A percentile compares a stretch with the other conserved stretches of the same genome.
Evolutionary conservation across 208 protist genomes (phyloP).

Genomic region (Herpetomonas samuelpessoai): DNA sequence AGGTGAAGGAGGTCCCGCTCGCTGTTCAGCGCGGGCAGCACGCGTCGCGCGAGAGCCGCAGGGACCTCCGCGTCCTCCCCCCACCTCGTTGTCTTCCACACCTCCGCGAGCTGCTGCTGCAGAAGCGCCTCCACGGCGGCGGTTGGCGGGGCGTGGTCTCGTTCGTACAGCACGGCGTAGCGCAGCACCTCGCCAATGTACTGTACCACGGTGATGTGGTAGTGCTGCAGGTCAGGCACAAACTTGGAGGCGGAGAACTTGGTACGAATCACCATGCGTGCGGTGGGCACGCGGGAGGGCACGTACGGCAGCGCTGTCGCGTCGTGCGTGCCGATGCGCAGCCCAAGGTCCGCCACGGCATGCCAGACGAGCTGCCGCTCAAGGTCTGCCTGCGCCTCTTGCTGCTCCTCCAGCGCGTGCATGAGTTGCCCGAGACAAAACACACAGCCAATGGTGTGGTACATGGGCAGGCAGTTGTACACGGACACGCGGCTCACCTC

Average conservation of each 20-base stretch:
- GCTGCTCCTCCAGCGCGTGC: constrained; percentile 52
- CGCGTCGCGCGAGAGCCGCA: not conserved
- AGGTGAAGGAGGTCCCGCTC: not conserved
- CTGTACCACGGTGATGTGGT: constrained; percentile 76
- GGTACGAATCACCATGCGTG: constrained; percentile 58
- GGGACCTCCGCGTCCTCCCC: not conserved
- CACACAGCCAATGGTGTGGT: constrained; percentile 71
- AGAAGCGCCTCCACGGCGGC: not conserved
- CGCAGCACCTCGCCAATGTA: constrained; percentile 93
- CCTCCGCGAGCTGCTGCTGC: not conserved
- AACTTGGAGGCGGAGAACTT: constrained; percentile 74
- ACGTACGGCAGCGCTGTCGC: not conserved
- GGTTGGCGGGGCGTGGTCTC: constrained; percentile 10
- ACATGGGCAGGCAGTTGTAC: constrained; percentile 84
- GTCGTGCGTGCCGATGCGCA: not conserved
- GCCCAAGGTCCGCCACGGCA: constrained; percentile 2
- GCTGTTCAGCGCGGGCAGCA: constrained; percentile 3
- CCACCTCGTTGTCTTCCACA: no score
- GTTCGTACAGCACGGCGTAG: constrained; percentile 63
- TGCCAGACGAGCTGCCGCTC: constrained; percentile 2
- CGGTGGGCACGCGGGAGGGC: constrained; percentile 17
- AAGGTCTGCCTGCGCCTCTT: constrained; percentile 19
- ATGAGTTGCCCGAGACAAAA: constrained; percentile 68
- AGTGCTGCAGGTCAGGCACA: constrained; percentile 50
- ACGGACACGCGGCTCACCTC: constrained; percentile 34